Percentiles rank a stretch among this genome's conserved stretches.
Evolutionary conservation across 176 grass and related monocot species (phyloP).

Genomic region (Neostapfia colusana): DNA sequence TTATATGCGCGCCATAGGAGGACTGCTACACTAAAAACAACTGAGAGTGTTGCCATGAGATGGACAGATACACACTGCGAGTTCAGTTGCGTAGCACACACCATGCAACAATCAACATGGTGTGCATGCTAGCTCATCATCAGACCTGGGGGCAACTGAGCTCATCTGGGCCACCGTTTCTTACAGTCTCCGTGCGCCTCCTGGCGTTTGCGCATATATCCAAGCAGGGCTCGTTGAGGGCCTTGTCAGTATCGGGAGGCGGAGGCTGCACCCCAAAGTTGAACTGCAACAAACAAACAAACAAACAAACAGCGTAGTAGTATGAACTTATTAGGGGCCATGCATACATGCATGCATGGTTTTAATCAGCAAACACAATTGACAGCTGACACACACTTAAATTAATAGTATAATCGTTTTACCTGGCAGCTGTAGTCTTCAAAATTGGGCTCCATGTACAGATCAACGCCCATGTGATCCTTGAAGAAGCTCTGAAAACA

Average conservation of each 20-base stretch:
- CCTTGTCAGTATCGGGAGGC: constrained; percentile 51
- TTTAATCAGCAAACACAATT: too few species aligned
- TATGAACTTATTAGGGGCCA: too few species aligned
- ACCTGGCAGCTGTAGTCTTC: constrained; percentile 87
- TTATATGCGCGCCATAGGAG: too few species aligned
- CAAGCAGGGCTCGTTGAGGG: constrained; percentile 80
- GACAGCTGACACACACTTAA: too few species aligned
- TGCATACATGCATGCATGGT: too few species aligned
- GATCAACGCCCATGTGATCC: constrained; percentile 78
- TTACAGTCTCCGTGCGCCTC: constrained; percentile 45
- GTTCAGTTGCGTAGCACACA: too few species aligned
- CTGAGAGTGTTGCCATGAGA: too few species aligned
- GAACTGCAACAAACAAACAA: constrained; percentile 58
- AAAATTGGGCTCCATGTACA: constrained; percentile 94
- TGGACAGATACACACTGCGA: too few species aligned
- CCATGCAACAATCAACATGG: too few species aligned
- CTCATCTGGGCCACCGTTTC: constrained; percentile 10
- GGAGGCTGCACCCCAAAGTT: constrained; percentile 71
- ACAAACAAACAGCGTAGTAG: too few species aligned
- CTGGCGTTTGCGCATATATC: constrained; percentile 64
- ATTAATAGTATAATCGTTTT: too few species aligned
- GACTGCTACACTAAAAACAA: too few species aligned
- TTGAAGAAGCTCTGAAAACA: constrained; percentile 78
- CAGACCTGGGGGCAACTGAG: constrained; percentile 42
- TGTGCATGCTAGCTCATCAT: not conserved